Conservation (phyloP, 331 rosid genomes). For the Erythrophleum ivorense region DNA sequence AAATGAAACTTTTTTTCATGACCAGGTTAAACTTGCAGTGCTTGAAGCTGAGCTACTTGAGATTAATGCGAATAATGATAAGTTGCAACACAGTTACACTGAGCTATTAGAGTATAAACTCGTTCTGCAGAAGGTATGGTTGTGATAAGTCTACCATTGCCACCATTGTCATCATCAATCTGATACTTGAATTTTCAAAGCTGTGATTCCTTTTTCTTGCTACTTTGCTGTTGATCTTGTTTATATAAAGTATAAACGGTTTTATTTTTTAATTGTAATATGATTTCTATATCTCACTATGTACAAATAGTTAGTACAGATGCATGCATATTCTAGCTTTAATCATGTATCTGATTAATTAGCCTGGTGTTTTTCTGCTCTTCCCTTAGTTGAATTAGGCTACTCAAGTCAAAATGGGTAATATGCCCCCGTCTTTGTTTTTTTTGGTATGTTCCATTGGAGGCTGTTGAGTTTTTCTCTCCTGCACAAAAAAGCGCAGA, state of each 20-base stretch:
- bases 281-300: slow-evolving; percentile 17
- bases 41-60: slow-evolving; percentile 76
- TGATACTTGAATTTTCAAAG: slow-evolving; percentile 2
- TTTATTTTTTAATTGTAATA: background rate
- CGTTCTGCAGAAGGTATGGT: slow-evolving; percentile 71
- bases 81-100: slow-evolving; percentile 65
- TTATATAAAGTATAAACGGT: slow-evolving; percentile 19
- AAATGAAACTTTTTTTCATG: slow-evolving; percentile 25
- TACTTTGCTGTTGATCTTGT: slow-evolving; percentile 12
- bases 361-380: slow-evolving; percentile 5
- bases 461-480: slow-evolving; percentile 79
- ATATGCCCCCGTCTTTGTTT: too few relatives aligned
- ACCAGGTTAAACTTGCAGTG: slow-evolving; percentile 69
- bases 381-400: slow-evolving; percentile 1
- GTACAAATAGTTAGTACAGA: background rate
- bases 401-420: background rate
- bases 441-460: slow-evolving; percentile 11
- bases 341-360: slow-evolving; percentile 16
- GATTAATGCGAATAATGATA: slow-evolving; percentile 68
- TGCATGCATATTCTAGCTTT: slow-evolving; percentile 19
- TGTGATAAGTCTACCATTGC: slow-evolving; percentile 20
- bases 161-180: slow-evolving; percentile 4
- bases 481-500: slow-evolving; percentile 62
- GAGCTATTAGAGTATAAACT: slow-evolving; percentile 78
- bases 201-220: background rate